A percentile compares a stretch with the other conserved stretches of the same genome.
Evolutionary conservation across 2,329 filamentous ascomycete genomes (phyloP).

Genomic region (Alternaria sp.): DNA sequence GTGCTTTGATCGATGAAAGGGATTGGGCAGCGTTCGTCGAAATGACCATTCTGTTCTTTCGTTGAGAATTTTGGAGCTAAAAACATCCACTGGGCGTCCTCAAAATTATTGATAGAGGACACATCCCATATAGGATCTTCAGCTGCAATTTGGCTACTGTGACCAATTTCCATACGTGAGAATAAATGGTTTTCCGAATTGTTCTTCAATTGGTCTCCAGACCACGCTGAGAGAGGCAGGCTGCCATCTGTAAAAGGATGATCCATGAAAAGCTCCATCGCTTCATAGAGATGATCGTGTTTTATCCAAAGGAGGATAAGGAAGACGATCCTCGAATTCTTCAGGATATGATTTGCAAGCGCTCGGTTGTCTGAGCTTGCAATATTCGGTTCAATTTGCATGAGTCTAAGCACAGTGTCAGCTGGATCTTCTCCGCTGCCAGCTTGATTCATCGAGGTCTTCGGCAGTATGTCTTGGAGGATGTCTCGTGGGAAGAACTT

Average conservation of each 20-base stretch:
- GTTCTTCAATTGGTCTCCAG: neutral
- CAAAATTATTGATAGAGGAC: neutral
- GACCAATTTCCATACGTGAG: neutral
- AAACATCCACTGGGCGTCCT: neutral
- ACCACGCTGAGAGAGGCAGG: neutral
- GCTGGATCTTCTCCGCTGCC: neutral
- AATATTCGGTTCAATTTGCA: neutral
- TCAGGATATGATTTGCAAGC: neutral
- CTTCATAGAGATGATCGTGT: neutral
- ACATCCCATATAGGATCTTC: neutral
- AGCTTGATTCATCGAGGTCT: no score
- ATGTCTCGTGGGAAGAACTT: neutral
- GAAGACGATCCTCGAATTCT: neutral
- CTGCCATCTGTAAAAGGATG: neutral
- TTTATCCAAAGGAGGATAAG: neutral
- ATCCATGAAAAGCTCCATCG: neutral
- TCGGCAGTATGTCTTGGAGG: neutral
- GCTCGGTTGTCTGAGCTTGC: neutral
- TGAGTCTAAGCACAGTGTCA: neutral
- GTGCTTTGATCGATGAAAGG: neutral
- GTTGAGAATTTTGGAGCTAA: neutral
- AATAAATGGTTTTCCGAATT: neutral
- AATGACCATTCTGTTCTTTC: neutral
- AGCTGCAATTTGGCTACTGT: neutral
- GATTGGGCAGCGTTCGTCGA: neutral